Percentiles rank a stretch among this genome's conserved stretches.
These are phyloP conservation scores for Solanum ossicruentum DNA, from an alignment of 257 asterid genomes.

Conservation along the genomic window DNA sequence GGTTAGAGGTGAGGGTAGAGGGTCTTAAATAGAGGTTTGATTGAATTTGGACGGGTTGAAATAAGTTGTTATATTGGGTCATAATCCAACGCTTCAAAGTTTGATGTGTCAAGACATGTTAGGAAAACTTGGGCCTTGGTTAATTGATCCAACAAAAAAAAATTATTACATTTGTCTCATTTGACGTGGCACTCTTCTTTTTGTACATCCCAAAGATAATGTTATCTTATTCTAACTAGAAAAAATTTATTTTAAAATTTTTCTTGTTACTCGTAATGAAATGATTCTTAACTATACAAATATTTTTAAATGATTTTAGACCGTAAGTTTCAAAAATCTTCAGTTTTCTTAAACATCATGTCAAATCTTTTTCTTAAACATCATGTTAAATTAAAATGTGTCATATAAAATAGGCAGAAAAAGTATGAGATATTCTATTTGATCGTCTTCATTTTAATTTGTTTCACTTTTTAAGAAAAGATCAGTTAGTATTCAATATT, in stretches of 20 bases:
- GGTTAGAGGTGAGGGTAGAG: background rate
- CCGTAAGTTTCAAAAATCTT: too few species aligned
- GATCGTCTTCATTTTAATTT: background rate
- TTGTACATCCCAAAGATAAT: too few species aligned
- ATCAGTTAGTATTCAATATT: background rate
- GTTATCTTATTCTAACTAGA: accelerated
- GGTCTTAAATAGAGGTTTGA: background rate
- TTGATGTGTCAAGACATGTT: background rate
- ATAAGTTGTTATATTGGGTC: background rate
- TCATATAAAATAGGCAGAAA: accelerated
- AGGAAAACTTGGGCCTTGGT: background rate
- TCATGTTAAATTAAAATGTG: too few species aligned
- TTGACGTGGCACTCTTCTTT: too few species aligned
- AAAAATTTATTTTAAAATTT: too few species aligned
- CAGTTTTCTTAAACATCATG: too few species aligned
- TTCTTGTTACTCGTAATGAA: too few species aligned
- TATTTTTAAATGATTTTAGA: too few species aligned
- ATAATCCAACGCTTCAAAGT: background rate
- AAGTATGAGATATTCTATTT: background rate
- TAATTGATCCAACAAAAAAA: background rate
- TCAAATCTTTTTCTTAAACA: too few species aligned
- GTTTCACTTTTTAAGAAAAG: background rate
- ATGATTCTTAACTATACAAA: too few species aligned
- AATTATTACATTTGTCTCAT: too few species aligned
- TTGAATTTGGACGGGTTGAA: background rate